Conservation (phyloP, 179 eudicot genomes). For the Vitellaria paradoxa region DNA sequence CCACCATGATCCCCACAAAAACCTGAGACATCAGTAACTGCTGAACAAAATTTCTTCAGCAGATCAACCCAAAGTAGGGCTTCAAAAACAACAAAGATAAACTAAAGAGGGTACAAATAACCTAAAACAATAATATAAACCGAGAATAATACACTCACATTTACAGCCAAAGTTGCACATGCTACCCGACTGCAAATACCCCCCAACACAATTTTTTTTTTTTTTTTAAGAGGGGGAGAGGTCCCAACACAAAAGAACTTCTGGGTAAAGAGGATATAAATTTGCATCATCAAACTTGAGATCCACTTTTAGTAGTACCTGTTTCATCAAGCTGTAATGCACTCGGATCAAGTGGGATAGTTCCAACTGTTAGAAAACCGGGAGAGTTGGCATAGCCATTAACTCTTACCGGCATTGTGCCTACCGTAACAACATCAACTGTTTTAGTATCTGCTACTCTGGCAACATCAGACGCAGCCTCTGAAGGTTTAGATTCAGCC, state of each 20-base stretch:
- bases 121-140: no score
- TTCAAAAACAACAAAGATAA: slow-evolving; percentile 1
- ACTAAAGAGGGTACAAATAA: no score
- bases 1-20: slow-evolving; percentile 9
- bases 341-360: slow-evolving; percentile 71
- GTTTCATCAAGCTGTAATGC: slow-evolving; percentile 31
- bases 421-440: slow-evolving; percentile 25
- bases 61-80: neutral
- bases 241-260: neutral
- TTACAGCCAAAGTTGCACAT: neutral
- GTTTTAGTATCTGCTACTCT: slow-evolving; percentile 19
- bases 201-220: no score
- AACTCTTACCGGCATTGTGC: slow-evolving; percentile 76
- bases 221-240: no score
- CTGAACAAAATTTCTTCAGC: neutral
- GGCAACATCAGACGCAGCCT: slow-evolving; percentile 15
- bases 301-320: neutral
- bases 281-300: neutral
- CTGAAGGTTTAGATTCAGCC: slow-evolving; percentile 24
- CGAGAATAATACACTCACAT: neutral
- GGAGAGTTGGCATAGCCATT: slow-evolving; percentile 40
- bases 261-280: neutral
- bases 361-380: slow-evolving; percentile 60
- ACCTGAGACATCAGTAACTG: neutral
- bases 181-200: neutral